Evolutionary conservation across 495 filamentous ascomycete genomes (phyloP).

Genomic region (Neurospora tetraspora): DNA sequence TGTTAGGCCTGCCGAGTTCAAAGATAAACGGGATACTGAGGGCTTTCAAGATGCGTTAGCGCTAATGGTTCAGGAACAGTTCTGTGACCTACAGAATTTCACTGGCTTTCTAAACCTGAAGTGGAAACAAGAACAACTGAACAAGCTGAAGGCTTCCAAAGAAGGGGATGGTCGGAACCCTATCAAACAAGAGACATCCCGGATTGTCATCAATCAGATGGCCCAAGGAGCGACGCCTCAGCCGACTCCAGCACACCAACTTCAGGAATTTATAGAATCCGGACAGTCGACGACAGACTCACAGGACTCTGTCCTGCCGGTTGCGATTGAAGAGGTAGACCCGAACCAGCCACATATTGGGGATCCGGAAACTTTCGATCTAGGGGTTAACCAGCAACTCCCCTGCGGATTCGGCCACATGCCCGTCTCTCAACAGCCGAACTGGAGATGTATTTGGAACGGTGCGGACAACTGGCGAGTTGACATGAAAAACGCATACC

Average conservation of each 20-base stretch:
- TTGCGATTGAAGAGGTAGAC: neutral
- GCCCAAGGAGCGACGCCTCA: neutral
- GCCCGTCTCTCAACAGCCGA: neutral
- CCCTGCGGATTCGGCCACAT: neutral
- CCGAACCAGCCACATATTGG: neutral
- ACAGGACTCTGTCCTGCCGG: accelerated
- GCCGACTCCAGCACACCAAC: neutral
- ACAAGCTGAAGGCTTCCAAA: accelerated
- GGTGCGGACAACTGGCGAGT: neutral
- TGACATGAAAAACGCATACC: neutral
- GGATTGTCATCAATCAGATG: neutral
- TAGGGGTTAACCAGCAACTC: neutral
- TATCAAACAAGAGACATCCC: neutral
- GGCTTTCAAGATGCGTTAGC: neutral
- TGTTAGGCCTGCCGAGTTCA: neutral
- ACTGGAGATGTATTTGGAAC: neutral
- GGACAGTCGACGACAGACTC: neutral
- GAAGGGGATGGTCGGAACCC: neutral
- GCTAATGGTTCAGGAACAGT: neutral
- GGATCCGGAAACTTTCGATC: neutral
- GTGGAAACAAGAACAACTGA: neutral
- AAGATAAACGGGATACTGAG: neutral
- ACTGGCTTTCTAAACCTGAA: neutral
- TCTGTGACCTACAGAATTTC: neutral
- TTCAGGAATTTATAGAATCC: neutral